These are phyloP conservation scores for Glycine latifolia DNA, from an alignment of 306 rosid species.

Conservation along the genomic window DNA sequence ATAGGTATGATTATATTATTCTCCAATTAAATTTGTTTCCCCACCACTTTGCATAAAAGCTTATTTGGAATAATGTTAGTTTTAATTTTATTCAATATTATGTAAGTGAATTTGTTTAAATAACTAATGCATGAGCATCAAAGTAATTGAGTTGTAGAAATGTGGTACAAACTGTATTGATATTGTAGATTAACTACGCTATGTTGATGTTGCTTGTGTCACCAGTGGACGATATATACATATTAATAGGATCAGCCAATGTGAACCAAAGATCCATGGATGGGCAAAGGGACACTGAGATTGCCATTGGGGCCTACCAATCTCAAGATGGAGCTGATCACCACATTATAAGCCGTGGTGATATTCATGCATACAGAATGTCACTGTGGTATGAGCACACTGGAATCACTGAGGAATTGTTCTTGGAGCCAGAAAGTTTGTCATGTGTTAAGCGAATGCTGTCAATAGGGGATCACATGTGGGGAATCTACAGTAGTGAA, in stretches of 20 bases:
- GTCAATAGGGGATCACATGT: constrained; percentile 64
- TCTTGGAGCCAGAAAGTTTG: constrained; percentile 55
- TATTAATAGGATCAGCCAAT: constrained; percentile 93
- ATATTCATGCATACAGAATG: constrained; percentile 69
- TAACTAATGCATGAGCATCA: background rate
- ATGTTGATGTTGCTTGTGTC: background rate
- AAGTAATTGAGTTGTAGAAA: no score
- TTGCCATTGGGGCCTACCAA: constrained; percentile 88
- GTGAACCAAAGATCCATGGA: constrained; percentile 98
- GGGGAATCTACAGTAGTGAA: constrained; percentile 66
- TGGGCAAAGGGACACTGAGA: constrained; percentile 89
- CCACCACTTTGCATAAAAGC: background rate
- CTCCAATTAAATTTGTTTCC: background rate
- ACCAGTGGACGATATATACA: constrained; percentile 89
- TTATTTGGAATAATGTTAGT: no score
- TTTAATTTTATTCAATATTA: no score
- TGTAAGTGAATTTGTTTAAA: no score
- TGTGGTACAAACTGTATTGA: background rate
- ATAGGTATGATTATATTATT: constrained; percentile 68
- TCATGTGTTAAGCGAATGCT: constrained; percentile 52
- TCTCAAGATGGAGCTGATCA: constrained; percentile 36
- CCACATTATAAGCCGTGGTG: constrained; percentile 40
- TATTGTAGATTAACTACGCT: background rate
- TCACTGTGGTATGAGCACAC: constrained; percentile 95
- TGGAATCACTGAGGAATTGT: constrained; percentile 43